Conservation (phyloP, 768 basidiomycete species). For the Thelephora aurantiotincta region DNA sequence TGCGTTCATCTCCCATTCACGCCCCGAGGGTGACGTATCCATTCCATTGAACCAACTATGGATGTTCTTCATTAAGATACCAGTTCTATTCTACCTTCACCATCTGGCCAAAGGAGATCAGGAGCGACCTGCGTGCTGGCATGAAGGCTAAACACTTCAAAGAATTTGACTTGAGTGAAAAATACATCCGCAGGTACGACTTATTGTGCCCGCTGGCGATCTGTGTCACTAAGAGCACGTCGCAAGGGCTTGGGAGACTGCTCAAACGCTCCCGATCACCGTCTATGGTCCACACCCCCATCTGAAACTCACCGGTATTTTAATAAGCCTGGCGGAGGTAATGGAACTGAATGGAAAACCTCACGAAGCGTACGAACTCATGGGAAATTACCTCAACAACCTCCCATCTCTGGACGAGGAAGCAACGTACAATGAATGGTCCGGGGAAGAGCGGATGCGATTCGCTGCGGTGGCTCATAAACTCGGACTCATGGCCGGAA, state of each 20-base stretch:
- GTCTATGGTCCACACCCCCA: constrained; percentile 30
- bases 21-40: background rate
- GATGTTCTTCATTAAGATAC: constrained; percentile 23
- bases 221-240: background rate
- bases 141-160: constrained; percentile 47
- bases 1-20: constrained; percentile 12
- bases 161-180: constrained; percentile 35
- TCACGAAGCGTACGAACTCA: constrained; percentile 16
- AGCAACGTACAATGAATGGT: constrained; percentile 12
- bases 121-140: constrained; percentile 49
- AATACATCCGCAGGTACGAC: constrained; percentile 39
- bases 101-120: constrained; percentile 53
- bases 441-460: constrained; percentile 26
- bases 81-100: constrained; percentile 43
- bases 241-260: constrained; percentile 41
- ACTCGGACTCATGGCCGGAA: constrained; percentile 27
- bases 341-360: constrained; percentile 27
- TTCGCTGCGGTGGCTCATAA: constrained; percentile 30
- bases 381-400: constrained; percentile 9
- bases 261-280: constrained; percentile 27
- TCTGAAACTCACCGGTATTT: constrained; percentile 57
- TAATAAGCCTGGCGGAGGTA: constrained; percentile 42
- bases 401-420: background rate
- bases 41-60: background rate
- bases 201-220: background rate